phyloP scores from a whole-genome alignment of 441 rosid genomes.

The Hura crepitans region DNA sequence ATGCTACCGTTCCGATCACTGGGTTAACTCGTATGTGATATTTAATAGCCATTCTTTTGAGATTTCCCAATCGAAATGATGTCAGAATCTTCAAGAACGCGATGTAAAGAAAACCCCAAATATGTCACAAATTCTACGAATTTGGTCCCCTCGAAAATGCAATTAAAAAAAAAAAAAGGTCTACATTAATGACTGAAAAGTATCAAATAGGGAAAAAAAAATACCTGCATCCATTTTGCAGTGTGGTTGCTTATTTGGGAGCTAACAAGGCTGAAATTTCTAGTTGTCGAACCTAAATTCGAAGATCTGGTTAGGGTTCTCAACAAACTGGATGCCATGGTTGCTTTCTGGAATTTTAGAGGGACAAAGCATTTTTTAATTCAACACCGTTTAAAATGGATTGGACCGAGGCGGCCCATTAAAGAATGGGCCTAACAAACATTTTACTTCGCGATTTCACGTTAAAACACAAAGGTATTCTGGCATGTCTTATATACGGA shows the following conservation, averaged over 20 bases:
- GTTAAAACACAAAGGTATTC: too few relatives aligned
- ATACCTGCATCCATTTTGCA: constrained; percentile 99
- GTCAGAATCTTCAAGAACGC: not conserved
- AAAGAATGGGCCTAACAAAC: too few relatives aligned
- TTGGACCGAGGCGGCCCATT: too few relatives aligned
- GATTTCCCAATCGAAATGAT: not conserved
- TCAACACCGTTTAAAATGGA: too few relatives aligned
- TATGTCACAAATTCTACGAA: not conserved
- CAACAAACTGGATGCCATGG: constrained; percentile 60
- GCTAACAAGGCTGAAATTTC: constrained; percentile 48
- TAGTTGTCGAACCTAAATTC: constrained; percentile 33
- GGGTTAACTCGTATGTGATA: not conserved
- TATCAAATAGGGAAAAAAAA: not conserved
- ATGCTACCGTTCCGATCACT: not conserved
- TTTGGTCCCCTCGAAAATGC: not conserved
- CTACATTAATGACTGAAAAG: not conserved
- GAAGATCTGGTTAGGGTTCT: constrained; percentile 55
- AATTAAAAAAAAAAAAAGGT: not conserved
- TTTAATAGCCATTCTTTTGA: not conserved
- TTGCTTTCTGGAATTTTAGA: not conserved
- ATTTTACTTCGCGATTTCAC: too few relatives aligned
- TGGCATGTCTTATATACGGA: too few relatives aligned
- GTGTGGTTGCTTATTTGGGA: constrained; percentile 66
- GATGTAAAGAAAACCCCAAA: not conserved
- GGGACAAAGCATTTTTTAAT: not conserved